Percentiles rank a stretch among this genome's conserved stretches.
Evolutionary conservation across 352 stramenopile species (phyloP).

Genomic region (Phytopythium cucurbitacearum): DNA sequence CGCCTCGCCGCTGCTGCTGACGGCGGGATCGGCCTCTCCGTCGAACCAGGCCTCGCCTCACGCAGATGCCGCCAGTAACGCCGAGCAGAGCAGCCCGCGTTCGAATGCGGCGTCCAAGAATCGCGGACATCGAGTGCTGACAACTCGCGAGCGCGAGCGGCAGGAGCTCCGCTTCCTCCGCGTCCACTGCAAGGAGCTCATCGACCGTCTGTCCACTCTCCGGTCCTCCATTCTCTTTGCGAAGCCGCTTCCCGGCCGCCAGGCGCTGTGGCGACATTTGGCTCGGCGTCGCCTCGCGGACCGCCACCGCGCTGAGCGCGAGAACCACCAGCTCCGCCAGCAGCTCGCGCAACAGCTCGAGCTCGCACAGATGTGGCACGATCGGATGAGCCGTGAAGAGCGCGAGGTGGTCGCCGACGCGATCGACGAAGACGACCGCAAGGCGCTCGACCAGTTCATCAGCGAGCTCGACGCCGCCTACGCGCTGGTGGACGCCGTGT

Average conservation of each 20-base stretch:
- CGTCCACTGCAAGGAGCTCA: conserved; percentile 13
- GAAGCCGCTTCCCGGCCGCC: conserved; percentile 1
- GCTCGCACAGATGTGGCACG: conserved; percentile 1
- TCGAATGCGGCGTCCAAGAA: neutral
- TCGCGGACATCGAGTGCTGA: too few relatives aligned
- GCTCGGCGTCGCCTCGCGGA: conserved; percentile 14
- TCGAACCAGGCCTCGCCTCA: neutral
- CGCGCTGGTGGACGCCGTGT: conserved; percentile 13
- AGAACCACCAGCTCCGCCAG: conserved; percentile 15
- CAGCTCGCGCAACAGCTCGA: conserved; percentile 9
- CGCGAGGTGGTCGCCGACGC: conserved; percentile 4
- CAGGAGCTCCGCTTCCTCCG: conserved; percentile 22
- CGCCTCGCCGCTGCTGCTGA: neutral
- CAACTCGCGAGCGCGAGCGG: conserved; percentile 22
- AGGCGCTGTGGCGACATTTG: conserved; percentile 21
- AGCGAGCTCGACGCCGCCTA: conserved; percentile 19
- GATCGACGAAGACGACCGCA: conserved; percentile 17
- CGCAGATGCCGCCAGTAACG: neutral
- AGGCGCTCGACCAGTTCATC: conserved; percentile 18
- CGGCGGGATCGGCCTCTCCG: neutral
- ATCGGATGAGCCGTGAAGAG: conserved; percentile 1
- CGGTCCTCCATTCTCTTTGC: conserved; percentile 1
- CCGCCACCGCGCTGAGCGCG: conserved; percentile 12
- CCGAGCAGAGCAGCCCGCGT: conserved; percentile 11
- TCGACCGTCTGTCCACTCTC: conserved; percentile 10